Evolutionary conservation across 441 rosid genomes (phyloP).

Genomic region (Brassica balearica): DNA sequence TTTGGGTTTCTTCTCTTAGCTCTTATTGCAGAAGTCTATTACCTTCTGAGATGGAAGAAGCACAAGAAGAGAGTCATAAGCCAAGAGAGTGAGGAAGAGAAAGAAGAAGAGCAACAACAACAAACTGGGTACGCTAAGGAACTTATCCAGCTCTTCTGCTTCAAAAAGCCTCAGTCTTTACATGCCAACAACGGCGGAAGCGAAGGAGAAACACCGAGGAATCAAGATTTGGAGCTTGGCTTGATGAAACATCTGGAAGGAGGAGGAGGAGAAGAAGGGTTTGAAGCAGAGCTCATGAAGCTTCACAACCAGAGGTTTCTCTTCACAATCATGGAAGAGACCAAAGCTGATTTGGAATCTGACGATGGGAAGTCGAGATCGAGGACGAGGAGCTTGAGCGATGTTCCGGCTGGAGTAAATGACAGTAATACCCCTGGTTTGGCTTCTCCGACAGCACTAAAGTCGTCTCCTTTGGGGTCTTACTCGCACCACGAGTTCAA

Average conservation of each 20-base stretch:
- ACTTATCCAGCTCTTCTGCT: conserved; percentile 64
- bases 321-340: conserved; percentile 94
- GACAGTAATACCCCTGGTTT: conserved; percentile 54
- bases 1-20: conserved; percentile 82
- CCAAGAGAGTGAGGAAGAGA: conserved; percentile 54
- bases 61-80: conserved; percentile 40
- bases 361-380: conserved; percentile 78
- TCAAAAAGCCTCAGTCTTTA: conserved; percentile 60
- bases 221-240: conserved; percentile 66
- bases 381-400: conserved; percentile 81
- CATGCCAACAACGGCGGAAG: conserved; percentile 36
- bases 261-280: conserved; percentile 30
- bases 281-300: conserved; percentile 88
- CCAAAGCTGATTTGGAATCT: conserved; percentile 91
- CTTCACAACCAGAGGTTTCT: conserved; percentile 92
- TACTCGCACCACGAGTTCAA: conserved; percentile 66
- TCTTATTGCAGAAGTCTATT: conserved; percentile 74
- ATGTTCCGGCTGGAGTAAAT: conserved; percentile 43
- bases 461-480: conserved; percentile 53
- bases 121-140: conserved; percentile 60
- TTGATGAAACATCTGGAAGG: conserved; percentile 57
- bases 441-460: conserved; percentile 65
- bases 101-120: conserved; percentile 28
- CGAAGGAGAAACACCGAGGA: conserved; percentile 30
- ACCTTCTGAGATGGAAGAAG: conserved; percentile 68